Percentiles rank a stretch among this genome's conserved stretches.
Evolutionary conservation across 23 red algal genomes (phyloP).

Genomic region (Gracilaria vermiculophylla): DNA sequence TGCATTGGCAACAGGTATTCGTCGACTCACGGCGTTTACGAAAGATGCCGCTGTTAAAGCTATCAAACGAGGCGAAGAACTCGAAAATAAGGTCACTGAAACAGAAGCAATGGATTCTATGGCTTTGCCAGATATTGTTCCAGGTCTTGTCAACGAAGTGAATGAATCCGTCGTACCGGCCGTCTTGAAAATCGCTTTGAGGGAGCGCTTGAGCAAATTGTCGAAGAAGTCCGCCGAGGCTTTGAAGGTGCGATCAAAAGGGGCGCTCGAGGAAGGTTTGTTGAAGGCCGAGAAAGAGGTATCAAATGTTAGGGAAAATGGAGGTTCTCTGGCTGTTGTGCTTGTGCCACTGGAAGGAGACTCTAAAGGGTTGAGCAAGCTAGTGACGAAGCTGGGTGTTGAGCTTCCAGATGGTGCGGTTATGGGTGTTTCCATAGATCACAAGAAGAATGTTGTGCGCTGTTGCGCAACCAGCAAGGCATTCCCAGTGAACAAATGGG

Average conservation of each 20-base stretch:
- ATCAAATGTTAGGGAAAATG: constrained; percentile 39
- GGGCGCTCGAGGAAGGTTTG: constrained; percentile 58
- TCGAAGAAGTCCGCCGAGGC: constrained; percentile 65
- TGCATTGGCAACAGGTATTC: constrained; percentile 86
- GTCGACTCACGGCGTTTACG: constrained; percentile 84
- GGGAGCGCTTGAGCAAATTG: constrained; percentile 29
- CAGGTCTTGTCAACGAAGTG: constrained; percentile 54
- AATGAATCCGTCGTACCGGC: constrained; percentile 41
- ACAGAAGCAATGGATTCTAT: constrained; percentile 25
- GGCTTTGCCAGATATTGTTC: constrained; percentile 39
- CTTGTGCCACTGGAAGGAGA: constrained; percentile 76
- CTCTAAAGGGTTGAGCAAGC: constrained; percentile 74
- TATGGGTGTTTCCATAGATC: constrained; percentile 66
- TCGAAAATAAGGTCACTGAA: constrained; percentile 30
- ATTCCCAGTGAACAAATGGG: constrained; percentile 76
- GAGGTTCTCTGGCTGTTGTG: constrained; percentile 40
- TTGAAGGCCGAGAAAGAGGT: constrained; percentile 63
- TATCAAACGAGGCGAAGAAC: constrained; percentile 17
- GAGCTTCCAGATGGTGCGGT: constrained; percentile 46
- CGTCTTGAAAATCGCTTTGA: constrained; percentile 43
- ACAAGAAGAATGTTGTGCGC: constrained; percentile 70
- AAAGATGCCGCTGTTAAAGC: constrained; percentile 66
- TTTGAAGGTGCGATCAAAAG: constrained; percentile 56
- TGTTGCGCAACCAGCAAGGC: constrained; percentile 52
- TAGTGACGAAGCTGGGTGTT: constrained; percentile 43